Conservation (phyloP, 805 yeast genomes). For the Cyberlindnera bimundalis region DNA sequence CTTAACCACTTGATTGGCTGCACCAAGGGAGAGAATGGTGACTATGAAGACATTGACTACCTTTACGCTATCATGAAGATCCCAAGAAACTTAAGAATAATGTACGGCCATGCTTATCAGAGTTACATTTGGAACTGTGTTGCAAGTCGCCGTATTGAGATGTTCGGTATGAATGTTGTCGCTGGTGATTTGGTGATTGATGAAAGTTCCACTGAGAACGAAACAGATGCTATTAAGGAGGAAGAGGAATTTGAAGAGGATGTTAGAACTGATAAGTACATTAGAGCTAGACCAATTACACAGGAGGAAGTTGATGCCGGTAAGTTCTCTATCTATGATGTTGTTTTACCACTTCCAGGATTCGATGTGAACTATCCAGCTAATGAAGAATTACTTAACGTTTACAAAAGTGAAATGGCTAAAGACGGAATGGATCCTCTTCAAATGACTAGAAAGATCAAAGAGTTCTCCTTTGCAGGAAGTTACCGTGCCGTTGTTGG, state of each 20-base stretch:
- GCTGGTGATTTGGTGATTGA: slow-evolving; percentile 77
- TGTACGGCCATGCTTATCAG: slow-evolving; percentile 98
- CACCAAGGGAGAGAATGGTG: slow-evolving; percentile 42
- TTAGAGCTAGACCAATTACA: slow-evolving; percentile 73
- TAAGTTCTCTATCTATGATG: slow-evolving; percentile 67
- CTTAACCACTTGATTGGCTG: slow-evolving; percentile 57
- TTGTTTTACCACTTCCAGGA: slow-evolving; percentile 96
- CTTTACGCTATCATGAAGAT: slow-evolving; percentile 81
- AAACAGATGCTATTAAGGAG: slow-evolving; percentile 22
- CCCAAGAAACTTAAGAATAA: slow-evolving; percentile 86
- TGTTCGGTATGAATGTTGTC: slow-evolving; percentile 66
- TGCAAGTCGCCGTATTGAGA: slow-evolving; percentile 69
- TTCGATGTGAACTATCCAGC: slow-evolving; percentile 85
- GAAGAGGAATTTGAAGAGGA: slow-evolving; percentile 66
- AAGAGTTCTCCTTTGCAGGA: slow-evolving; percentile 91
- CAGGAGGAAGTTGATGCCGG: slow-evolving; percentile 62
- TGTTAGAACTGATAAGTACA: slow-evolving; percentile 49
- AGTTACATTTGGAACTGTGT: slow-evolving; percentile 92
- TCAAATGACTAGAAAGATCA: slow-evolving; percentile 77
- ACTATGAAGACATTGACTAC: slow-evolving; percentile 51
- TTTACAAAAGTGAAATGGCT: slow-evolving; percentile 71
- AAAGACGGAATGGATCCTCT: slow-evolving; percentile 80
- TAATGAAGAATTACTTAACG: slow-evolving; percentile 53
- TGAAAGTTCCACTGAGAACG: slow-evolving; percentile 17
- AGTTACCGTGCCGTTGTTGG: slow-evolving; percentile 75